phyloP scores from a whole-genome alignment of 148 eudicot species.

The Dianthus caryophyllus region DNA sequence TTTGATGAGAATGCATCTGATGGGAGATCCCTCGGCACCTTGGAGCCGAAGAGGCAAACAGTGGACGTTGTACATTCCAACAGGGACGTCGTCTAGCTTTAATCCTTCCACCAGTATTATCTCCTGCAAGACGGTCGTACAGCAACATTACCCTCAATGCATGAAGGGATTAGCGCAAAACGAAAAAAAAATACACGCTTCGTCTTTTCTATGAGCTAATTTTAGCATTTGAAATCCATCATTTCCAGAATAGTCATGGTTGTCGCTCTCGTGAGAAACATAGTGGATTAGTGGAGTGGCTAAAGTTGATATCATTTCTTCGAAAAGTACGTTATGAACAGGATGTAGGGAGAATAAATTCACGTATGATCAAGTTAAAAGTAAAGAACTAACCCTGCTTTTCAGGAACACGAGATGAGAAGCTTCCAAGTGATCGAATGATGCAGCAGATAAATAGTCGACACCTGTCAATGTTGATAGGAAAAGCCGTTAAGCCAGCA shows the following conservation, averaged over 20 bases:
- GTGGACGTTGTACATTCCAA: slow-evolving; percentile 60
- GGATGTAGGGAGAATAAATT: not conserved
- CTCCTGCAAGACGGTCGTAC: slow-evolving; percentile 34
- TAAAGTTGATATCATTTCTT: not conserved
- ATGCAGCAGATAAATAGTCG: slow-evolving; percentile 78
- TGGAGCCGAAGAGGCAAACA: slow-evolving; percentile 71
- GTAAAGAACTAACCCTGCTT: slow-evolving; percentile 42
- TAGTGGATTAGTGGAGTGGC: too few relatives aligned
- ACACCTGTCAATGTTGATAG: slow-evolving; percentile 37
- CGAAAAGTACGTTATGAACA: too few relatives aligned
- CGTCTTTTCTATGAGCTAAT: too few relatives aligned
- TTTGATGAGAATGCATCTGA: slow-evolving; percentile 82
- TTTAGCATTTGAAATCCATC: too few relatives aligned
- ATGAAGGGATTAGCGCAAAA: too few relatives aligned
- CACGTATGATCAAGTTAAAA: not conserved
- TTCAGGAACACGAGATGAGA: slow-evolving; percentile 64
- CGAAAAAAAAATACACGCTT: too few relatives aligned
- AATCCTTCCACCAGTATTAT: slow-evolving; percentile 75
- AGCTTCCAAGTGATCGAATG: slow-evolving; percentile 55
- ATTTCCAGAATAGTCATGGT: too few relatives aligned
- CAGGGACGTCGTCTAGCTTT: slow-evolving; percentile 53
- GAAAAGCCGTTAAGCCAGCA: not conserved
- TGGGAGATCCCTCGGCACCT: slow-evolving; percentile 82
- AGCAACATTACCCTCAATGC: too few relatives aligned
- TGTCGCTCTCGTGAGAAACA: too few relatives aligned